Conservation (phyloP, 1,284 basidiomycete species). For the Phylloboletellus chloephorus region DNA sequence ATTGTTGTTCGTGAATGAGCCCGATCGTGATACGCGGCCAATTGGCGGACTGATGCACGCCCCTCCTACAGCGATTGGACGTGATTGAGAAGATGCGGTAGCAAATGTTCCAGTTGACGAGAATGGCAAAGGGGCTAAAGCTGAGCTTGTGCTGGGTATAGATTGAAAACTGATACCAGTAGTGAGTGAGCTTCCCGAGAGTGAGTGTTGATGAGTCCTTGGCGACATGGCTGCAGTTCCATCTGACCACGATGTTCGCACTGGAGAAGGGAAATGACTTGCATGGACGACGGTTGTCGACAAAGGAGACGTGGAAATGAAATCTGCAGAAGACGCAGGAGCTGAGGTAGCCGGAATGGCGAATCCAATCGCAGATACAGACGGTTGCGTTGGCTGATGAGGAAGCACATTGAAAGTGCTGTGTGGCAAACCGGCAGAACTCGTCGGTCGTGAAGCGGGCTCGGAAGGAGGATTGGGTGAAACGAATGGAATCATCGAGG, state of each 20-base stretch:
- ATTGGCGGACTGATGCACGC: conserved; percentile 37
- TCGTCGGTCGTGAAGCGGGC: conserved; percentile 40
- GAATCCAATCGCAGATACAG: conserved; percentile 21
- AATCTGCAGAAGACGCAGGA: conserved; percentile 23
- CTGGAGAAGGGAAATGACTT: conserved; percentile 22
- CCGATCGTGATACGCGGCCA: conserved; percentile 58
- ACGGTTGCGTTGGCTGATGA: conserved; percentile 23
- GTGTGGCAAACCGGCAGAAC: conserved; percentile 35
- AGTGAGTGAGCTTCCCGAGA: conserved; percentile 34
- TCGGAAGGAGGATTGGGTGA: conserved; percentile 31
- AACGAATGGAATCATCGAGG: conserved; percentile 24
- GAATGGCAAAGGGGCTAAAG: conserved; percentile 30
- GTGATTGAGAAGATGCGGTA: conserved; percentile 24
- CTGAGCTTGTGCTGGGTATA: conserved; percentile 31
- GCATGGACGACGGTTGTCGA: conserved; percentile 19
- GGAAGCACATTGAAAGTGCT: conserved; percentile 24
- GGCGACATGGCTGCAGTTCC: conserved; percentile 21
- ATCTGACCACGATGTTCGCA: conserved; percentile 29
- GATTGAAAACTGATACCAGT: conserved; percentile 31
- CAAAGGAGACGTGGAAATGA: conserved; percentile 22
- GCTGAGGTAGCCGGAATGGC: conserved; percentile 16
- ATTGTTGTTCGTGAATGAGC: conserved; percentile 48
- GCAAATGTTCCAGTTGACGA: conserved; percentile 31
- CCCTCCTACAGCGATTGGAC: conserved; percentile 16
- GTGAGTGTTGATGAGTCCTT: conserved; percentile 33